These are phyloP conservation scores for Rhizopus sp. DNA, from an alignment of 371 early-diverging fungal genomes.

Conservation along the genomic window DNA sequence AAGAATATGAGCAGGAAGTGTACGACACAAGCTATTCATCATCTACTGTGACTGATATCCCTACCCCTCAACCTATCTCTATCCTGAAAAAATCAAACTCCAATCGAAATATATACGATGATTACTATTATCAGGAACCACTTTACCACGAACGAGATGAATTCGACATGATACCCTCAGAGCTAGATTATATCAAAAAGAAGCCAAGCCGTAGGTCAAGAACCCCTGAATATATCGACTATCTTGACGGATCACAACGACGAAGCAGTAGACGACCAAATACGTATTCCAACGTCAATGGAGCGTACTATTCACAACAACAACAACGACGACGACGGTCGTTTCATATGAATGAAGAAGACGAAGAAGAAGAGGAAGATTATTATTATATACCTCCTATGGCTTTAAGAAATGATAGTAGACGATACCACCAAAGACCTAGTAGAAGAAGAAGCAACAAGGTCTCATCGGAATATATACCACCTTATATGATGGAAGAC, in stretches of 20 bases:
- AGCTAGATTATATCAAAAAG: too few relatives aligned
- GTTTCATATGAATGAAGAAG: too few relatives aligned
- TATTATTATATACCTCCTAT: too few relatives aligned
- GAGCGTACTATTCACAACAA: too few relatives aligned
- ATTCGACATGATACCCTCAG: background rate
- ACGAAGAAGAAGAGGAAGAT: too few relatives aligned
- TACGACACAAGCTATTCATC: slow-evolving; percentile 5
- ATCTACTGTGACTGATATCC: background rate
- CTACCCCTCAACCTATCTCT: slow-evolving; percentile 12
- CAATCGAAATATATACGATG: background rate
- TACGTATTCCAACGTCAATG: too few relatives aligned
- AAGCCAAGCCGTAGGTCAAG: too few relatives aligned
- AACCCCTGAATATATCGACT: background rate
- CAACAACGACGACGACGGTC: too few relatives aligned
- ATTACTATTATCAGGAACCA: slow-evolving; percentile 1
- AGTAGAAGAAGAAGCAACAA: too few relatives aligned
- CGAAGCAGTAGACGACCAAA: background rate
- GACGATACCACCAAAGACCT: too few relatives aligned
- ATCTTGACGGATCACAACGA: background rate
- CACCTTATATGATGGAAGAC: slow-evolving; percentile 11
- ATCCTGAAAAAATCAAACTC: slow-evolving; percentile 22
- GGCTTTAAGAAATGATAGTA: too few relatives aligned
- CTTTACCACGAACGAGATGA: background rate
- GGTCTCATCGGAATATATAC: too few relatives aligned
- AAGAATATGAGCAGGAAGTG: background rate